These are phyloP conservation scores for Paecilomyces dactylethromorphus DNA, from an alignment of 2,329 filamentous ascomycete genomes.

Conservation along the genomic window DNA sequence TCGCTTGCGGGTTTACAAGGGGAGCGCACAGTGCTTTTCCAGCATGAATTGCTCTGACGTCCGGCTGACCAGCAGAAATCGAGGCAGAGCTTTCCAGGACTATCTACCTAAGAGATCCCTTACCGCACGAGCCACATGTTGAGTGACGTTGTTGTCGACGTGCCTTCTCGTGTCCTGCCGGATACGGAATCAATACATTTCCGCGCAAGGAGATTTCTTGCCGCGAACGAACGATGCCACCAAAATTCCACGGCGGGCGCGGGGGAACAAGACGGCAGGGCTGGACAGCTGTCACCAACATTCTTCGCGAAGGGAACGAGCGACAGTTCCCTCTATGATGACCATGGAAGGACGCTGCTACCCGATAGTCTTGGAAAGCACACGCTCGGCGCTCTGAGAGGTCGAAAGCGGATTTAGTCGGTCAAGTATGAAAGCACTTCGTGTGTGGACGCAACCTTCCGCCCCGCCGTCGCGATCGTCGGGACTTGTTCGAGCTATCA, in stretches of 20 bases:
- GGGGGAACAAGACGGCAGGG: not conserved
- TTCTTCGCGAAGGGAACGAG: not conserved
- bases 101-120: not conserved
- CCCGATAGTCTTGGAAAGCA: not conserved
- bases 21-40: not conserved
- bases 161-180: not conserved
- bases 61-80: not conserved
- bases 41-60: not conserved
- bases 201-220: not conserved
- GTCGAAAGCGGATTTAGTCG: not conserved
- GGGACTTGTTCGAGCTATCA: not conserved
- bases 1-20: constrained; percentile 1
- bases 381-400: constrained; percentile 1
- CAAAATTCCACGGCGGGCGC: not conserved
- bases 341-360: not conserved
- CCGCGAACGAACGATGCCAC: not conserved
- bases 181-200: not conserved
- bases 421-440: not conserved
- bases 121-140: not conserved
- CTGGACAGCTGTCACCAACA: not conserved
- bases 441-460: constrained; percentile 6
- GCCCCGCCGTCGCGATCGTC: constrained; percentile 1
- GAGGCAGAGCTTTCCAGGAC: not conserved
- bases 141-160: not conserved
- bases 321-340: not conserved